These are phyloP conservation scores for Ceratocystis cacaofunesta DNA, from an alignment of 2,329 filamentous ascomycete species.

Conservation along the genomic window DNA sequence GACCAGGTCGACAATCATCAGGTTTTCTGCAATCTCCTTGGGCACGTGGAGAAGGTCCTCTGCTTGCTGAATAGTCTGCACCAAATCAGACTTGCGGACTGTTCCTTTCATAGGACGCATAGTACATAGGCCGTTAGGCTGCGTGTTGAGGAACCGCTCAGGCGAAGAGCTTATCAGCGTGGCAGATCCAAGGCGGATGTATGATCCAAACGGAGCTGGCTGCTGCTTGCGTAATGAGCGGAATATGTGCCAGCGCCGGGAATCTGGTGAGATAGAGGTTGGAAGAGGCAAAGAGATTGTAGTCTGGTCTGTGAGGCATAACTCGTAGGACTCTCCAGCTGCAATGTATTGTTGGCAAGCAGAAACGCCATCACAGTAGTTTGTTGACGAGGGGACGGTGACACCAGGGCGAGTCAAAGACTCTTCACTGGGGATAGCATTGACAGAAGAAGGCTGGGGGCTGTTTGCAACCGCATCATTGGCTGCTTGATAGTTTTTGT, in stretches of 20 bases:
- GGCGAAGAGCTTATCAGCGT: conserved; percentile 74
- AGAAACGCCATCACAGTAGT: conserved; percentile 53
- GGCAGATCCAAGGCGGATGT: conserved; percentile 51
- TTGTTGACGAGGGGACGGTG: conserved; percentile 28
- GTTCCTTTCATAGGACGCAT: conserved; percentile 97
- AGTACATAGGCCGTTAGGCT: conserved; percentile 42
- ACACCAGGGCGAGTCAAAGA: conserved; percentile 18
- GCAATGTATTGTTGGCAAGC: conserved; percentile 57
- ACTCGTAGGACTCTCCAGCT: conserved; percentile 70
- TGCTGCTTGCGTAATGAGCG: conserved; percentile 53
- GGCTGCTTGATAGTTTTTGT: not conserved
- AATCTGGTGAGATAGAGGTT: conserved; percentile 23
- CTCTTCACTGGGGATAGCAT: not conserved
- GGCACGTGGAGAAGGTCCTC: conserved; percentile 57
- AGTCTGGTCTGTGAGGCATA: conserved; percentile 68
- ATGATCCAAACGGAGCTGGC: conserved; percentile 74
- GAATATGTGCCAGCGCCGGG: conserved; percentile 54
- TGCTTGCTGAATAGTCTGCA: conserved; percentile 55
- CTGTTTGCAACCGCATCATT: not conserved
- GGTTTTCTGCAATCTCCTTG: conserved; percentile 88
- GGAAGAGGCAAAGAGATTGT: conserved; percentile 34
- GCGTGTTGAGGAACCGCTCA: conserved; percentile 64
- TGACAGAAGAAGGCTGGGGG: not conserved
- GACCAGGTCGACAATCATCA: conserved; percentile 98
- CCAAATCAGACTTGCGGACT: conserved; percentile 57